A percentile compares a stretch with the other conserved stretches of the same genome.
Conservation (phyloP, 495 filamentous ascomycete species). For the Penicillium cataractarum region DNA sequence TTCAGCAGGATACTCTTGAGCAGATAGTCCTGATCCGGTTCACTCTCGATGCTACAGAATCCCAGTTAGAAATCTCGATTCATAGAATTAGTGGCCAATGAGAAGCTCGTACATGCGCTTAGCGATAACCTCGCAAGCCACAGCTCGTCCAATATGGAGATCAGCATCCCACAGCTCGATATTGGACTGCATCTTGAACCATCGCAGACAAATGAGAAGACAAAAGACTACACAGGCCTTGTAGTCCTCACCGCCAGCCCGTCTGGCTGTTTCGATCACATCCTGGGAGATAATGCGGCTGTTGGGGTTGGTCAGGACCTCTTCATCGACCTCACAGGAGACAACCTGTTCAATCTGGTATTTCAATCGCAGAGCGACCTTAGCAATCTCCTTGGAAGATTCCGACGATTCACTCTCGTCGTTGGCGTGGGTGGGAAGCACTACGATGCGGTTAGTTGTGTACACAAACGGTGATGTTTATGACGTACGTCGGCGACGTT, state of each 20-base stretch:
- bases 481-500: constrained; percentile 49
- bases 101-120: constrained; percentile 66
- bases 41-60: constrained; percentile 69
- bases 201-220: constrained; percentile 83
- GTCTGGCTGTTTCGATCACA: constrained; percentile 76
- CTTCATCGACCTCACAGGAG: constrained; percentile 80
- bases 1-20: constrained; percentile 84
- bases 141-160: constrained; percentile 74
- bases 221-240: constrained; percentile 81
- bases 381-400: constrained; percentile 77
- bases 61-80: constrained; percentile 10
- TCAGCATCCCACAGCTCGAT: constrained; percentile 91
- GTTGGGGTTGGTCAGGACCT: constrained; percentile 72
- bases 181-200: constrained; percentile 83
- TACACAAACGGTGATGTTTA: constrained; percentile 16
- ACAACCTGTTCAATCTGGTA: constrained; percentile 89
- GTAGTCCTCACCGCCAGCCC: constrained; percentile 78
- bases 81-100: background rate
- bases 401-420: constrained; percentile 46
- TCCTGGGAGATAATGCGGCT: constrained; percentile 78
- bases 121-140: constrained; percentile 93
- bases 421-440: constrained; percentile 40
- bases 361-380: constrained; percentile 83
- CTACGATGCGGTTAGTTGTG: constrained; percentile 35
- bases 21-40: constrained; percentile 75